Evolutionary conservation across 2,329 filamentous ascomycete genomes (phyloP), one percentile per base, ranked within the genome.

Genomic region (Fusarium sarcochroum): DNA sequence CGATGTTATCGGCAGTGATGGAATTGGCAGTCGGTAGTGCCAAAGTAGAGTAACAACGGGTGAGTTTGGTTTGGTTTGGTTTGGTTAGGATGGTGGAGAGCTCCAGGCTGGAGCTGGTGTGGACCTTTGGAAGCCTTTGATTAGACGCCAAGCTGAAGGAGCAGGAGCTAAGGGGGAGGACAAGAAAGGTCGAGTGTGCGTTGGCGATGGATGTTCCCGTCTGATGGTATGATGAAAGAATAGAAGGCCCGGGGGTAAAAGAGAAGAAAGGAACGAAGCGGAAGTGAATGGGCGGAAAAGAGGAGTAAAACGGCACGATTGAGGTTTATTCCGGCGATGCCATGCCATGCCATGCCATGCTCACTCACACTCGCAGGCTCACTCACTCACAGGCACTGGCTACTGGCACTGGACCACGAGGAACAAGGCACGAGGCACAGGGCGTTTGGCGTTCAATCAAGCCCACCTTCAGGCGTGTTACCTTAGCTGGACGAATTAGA

Each of bases 91-190:
- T 57, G 52, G 73, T 75, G 71, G 73, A 74, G 72, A 75, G 73
- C 67, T 70, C 59, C 41, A 61, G 63, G 47, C 69, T 74, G 68
- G 68, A 75, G 73, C 73, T 75, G 68, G 64, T 70, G 73, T 75
- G 73, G 73, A 73, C 71, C 72, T 73, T 21, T 38, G 52, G 18
- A 63, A 49, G 46, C 25, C 53, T 69, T 58, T 66, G 64, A 58
- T 63, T 56, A 71, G 54, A 52, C 55, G 65, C 57, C 68, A 68
- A 59, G 58, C 38, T 46, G 47, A 55, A 58, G 48, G 55, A 49
- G 49, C 58, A 58, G 48, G 55, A 49, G 49, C 60, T 63, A 65
- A 57, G 49, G 68, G 50, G 57, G 32, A 46, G 10, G 56, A 51
- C 23, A 63, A 50, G 40, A 32, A 18, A 48, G 38, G 30, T 54